Percentiles rank a stretch among this genome's conserved stretches.
These are phyloP conservation scores for Aspergillus unguis DNA, from an alignment of 2,329 filamentous ascomycete species.

Conservation along the genomic window DNA sequence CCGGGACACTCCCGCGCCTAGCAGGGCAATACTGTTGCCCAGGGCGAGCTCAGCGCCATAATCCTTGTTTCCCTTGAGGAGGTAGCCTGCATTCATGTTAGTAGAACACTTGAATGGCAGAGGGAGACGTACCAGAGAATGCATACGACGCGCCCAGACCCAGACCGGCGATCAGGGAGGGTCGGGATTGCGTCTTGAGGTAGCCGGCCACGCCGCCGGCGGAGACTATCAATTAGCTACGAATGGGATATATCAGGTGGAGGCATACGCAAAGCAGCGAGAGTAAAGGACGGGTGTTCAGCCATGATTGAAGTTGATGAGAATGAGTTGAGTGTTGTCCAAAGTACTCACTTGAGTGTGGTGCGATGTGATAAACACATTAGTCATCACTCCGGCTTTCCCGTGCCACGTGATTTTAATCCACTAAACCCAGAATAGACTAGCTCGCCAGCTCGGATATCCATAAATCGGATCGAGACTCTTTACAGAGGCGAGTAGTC, in stretches of 20 bases:
- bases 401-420: too few species aligned
- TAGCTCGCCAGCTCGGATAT: too few species aligned
- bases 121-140: constrained; percentile 11
- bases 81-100: constrained; percentile 4
- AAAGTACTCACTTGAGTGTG: too few species aligned
- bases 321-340: not conserved
- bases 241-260: not conserved
- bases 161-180: constrained; percentile 19
- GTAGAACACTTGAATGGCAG: not conserved
- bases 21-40: constrained; percentile 17
- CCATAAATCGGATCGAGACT: too few species aligned
- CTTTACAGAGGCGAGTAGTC: too few species aligned
- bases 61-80: constrained; percentile 21
- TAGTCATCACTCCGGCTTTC: too few species aligned
- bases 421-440: too few species aligned
- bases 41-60: constrained; percentile 21
- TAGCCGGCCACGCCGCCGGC: constrained; percentile 17
- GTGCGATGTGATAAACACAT: too few species aligned
- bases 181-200: constrained; percentile 16
- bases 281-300: constrained; percentile 11
- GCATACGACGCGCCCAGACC: constrained; percentile 18
- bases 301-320: constrained; percentile 1
- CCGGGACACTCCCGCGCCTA: constrained; percentile 14
- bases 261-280: not conserved
- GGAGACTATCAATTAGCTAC: constrained; percentile 9